Conservation (phyloP, 2,329 filamentous ascomycete species). For the Botrytis porri region DNA sequence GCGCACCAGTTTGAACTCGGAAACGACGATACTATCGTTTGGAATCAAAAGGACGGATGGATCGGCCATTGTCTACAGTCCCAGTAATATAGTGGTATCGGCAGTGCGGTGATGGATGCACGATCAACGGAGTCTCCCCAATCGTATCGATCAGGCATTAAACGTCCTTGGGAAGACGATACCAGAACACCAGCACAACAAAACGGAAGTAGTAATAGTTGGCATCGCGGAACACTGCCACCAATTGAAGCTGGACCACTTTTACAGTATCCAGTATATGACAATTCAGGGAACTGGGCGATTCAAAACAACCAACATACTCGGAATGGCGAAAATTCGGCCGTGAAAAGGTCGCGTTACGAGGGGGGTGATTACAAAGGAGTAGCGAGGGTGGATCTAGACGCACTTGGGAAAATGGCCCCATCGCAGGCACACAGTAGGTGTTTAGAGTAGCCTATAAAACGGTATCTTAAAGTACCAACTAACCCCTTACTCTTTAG, state of each 20-base stretch:
- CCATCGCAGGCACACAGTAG: conserved; percentile 26
- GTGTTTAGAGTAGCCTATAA: conserved; percentile 15
- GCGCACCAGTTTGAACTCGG: neutral
- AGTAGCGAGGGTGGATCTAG: conserved; percentile 22
- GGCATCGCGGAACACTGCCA: conserved; percentile 30
- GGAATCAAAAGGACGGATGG: conserved; percentile 39
- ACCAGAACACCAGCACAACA: conserved; percentile 7
- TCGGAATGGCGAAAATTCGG: conserved; percentile 24
- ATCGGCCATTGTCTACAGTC: conserved; percentile 26
- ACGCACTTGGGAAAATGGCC: conserved; percentile 24
- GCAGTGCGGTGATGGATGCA: conserved; percentile 36
- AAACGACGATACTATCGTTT: neutral
- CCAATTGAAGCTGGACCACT: conserved; percentile 30
- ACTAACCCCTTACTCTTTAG: conserved; percentile 22
- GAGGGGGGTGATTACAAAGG: conserved; percentile 29
- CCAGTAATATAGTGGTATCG: conserved; percentile 30
- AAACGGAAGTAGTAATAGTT: conserved; percentile 23
- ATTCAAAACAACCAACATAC: conserved; percentile 22
- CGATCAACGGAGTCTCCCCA: conserved; percentile 33
- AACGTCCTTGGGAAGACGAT: conserved; percentile 36
- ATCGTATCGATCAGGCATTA: conserved; percentile 31
- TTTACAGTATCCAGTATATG: conserved; percentile 22
- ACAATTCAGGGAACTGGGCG: conserved; percentile 18
- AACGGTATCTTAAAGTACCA: conserved; percentile 21
- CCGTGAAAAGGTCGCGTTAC: conserved; percentile 29